Percentiles rank a stretch among this genome's conserved stretches.
phyloP scores from a whole-genome alignment of 2,329 filamentous ascomycete species.

The Xylaria sp. region DNA sequence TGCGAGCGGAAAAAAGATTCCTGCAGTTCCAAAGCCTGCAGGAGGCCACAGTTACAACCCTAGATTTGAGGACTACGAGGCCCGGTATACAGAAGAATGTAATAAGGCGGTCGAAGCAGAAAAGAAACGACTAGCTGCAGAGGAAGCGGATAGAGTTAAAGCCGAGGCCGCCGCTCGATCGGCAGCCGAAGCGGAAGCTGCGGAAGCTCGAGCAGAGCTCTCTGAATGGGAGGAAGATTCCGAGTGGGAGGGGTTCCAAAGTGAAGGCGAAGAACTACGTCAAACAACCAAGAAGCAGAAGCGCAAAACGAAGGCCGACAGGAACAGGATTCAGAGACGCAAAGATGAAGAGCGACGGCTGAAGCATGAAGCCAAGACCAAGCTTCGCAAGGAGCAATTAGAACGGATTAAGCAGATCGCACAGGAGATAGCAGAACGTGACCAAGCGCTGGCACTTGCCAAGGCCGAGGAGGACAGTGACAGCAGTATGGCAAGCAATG shows the following conservation, averaged over 20 bases:
- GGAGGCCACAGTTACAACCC: constrained; percentile 95
- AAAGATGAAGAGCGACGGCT: constrained; percentile 83
- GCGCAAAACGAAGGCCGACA: constrained; percentile 83
- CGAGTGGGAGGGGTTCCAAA: constrained; percentile 89
- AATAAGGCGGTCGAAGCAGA: constrained; percentile 81
- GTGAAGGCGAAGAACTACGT: constrained; percentile 72
- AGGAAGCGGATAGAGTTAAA: constrained; percentile 69
- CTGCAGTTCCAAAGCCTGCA: constrained; percentile 77
- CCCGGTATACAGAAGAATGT: constrained; percentile 74
- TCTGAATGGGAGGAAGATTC: constrained; percentile 85
- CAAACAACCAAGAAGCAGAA: constrained; percentile 75
- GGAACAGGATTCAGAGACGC: constrained; percentile 85
- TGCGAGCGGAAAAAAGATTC: constrained; percentile 79
- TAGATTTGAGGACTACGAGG: constrained; percentile 82
- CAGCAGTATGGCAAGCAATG: constrained; percentile 56
- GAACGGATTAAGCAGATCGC: constrained; percentile 74
- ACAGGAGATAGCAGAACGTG: constrained; percentile 64
- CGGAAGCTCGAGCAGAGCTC: constrained; percentile 67
- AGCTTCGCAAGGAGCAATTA: constrained; percentile 73
- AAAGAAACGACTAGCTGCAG: constrained; percentile 70
- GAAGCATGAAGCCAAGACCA: constrained; percentile 77
- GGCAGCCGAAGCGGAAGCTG: constrained; percentile 76
- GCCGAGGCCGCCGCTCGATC: constrained; percentile 72
- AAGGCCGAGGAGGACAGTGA: constrained; percentile 54
- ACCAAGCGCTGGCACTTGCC: constrained; percentile 54